Evolutionary conservation across 2,329 filamentous ascomycete genomes (phyloP), one percentile per base, ranked within the genome.

Genomic region (Claviceps sp.): DNA sequence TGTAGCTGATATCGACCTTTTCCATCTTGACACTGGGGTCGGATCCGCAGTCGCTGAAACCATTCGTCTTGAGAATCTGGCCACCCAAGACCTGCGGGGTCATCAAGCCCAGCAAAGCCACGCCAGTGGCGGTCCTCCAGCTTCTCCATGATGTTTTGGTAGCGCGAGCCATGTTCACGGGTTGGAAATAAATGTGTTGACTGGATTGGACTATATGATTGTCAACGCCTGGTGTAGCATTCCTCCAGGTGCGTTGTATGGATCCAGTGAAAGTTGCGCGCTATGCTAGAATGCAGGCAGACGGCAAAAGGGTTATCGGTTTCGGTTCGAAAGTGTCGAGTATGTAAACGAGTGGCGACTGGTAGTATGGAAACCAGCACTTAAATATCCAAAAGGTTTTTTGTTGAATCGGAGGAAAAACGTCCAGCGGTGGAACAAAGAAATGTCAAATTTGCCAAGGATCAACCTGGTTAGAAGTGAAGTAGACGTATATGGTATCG

Each of bases 21-120:
- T 89, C 74, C 51, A 96, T 84, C 56, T 76, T 76, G 61, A 97
- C 73, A 66, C 60, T 76, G 60, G 62, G 45, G 34, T 75, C 68
- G 49, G 64, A 63, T 40, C 63, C 65, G 69, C 93, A 97, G 57
- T 82, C 82, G 61, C 75, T 80, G 71, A 93, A 95, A 54, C 89
- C 87, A 56, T 78, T 79, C 24, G 90, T 96, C 64, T 84, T 79
- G 53, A 98, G 78, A 53, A 94, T 73, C 59, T 91, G 82, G 55
- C 71, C 75, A 52, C 80, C 87, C 54, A 85, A 64, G 51, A 77
- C 84, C 54, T 73, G 69, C 48, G 64, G 65, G 16, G 65, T 60
- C 46, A 75, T 62, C 50, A 65, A 63, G 49, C 65, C 62, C 13
- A 58, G 52, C 19, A 70, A 64, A 51, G 67, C 60, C 53, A 68